Percentiles rank a stretch among this genome's conserved stretches.
These are phyloP conservation scores for Paramarasmius palmivorus DNA, from an alignment of 1,284 basidiomycete genomes.

Conservation along the genomic window DNA sequence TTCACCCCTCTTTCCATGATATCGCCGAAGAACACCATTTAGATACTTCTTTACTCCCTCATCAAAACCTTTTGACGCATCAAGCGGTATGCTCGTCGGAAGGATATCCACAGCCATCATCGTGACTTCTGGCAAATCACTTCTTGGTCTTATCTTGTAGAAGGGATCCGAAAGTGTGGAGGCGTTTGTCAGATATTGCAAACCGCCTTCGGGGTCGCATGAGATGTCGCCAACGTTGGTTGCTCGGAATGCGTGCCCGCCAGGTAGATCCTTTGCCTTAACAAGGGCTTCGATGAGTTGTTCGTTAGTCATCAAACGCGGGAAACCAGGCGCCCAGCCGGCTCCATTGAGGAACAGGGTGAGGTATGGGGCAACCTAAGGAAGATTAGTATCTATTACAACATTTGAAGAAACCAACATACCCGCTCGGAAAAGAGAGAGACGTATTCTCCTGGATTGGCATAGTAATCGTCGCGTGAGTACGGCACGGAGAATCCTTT, in stretches of 20 bases:
- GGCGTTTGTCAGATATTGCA: slow-evolving; percentile 76
- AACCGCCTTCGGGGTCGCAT: slow-evolving; percentile 81
- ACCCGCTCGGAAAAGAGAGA: slow-evolving; percentile 75
- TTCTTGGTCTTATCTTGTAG: slow-evolving; percentile 51
- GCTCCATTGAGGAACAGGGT: slow-evolving; percentile 85
- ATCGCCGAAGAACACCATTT: slow-evolving; percentile 44
- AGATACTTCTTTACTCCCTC: slow-evolving; percentile 69
- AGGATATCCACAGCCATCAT: slow-evolving; percentile 90
- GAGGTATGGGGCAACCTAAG: slow-evolving; percentile 79
- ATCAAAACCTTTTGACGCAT: slow-evolving; percentile 81
- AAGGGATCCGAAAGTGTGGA: slow-evolving; percentile 81
- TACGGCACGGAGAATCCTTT: slow-evolving; percentile 50
- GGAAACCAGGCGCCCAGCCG: slow-evolving; percentile 79
- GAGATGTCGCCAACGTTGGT: slow-evolving; percentile 82
- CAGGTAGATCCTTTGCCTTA: slow-evolving; percentile 40
- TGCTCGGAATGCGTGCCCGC: slow-evolving; percentile 52
- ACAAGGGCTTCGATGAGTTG: slow-evolving; percentile 59
- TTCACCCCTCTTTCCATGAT: slow-evolving; percentile 28
- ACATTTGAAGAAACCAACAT: slow-evolving; percentile 16
- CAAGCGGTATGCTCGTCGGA: slow-evolving; percentile 78
- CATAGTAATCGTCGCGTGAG: slow-evolving; percentile 71
- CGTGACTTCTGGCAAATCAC: slow-evolving; percentile 57
- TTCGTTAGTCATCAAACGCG: slow-evolving; percentile 73
- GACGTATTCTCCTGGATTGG: slow-evolving; percentile 61
- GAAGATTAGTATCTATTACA: neutral